A percentile compares a stretch with the other conserved stretches of the same genome.
These are phyloP conservation scores for Moesziomyces antarcticus DNA, from an alignment of 1,284 basidiomycete species.

Conservation along the genomic window DNA sequence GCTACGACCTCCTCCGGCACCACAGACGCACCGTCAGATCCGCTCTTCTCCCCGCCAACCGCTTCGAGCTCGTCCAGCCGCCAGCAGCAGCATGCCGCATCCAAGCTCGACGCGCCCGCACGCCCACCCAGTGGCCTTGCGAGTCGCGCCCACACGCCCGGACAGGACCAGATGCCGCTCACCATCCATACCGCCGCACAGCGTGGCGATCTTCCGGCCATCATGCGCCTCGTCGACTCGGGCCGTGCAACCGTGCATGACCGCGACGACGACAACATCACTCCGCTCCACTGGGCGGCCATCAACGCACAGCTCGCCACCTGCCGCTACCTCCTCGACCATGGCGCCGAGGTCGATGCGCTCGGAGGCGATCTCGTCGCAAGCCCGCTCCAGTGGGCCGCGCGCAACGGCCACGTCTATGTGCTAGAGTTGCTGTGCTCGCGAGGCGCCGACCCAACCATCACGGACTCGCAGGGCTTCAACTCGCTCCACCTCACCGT, in stretches of 20 bases:
- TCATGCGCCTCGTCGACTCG: constrained; percentile 79
- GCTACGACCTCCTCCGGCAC: constrained; percentile 9
- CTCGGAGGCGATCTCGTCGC: constrained; percentile 94
- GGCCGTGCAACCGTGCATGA: constrained; percentile 81
- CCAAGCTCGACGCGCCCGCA: constrained; percentile 9
- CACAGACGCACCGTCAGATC: constrained; percentile 16
- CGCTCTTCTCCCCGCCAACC: constrained; percentile 13
- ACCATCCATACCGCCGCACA: constrained; percentile 88
- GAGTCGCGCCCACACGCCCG: constrained; percentile 34
- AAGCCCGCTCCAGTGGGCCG: constrained; percentile 97
- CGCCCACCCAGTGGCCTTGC: constrained; percentile 15
- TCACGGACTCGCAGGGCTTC: constrained; percentile 93
- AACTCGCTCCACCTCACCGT: constrained; percentile 94
- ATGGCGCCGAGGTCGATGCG: constrained; percentile 94
- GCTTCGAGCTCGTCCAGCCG: constrained; percentile 3
- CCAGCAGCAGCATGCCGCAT: constrained; percentile 9
- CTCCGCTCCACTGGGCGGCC: constrained; percentile 95
- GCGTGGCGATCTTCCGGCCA: constrained; percentile 79
- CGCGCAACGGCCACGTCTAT: constrained; percentile 91
- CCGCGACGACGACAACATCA: constrained; percentile 89
- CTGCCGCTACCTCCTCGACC: constrained; percentile 75
- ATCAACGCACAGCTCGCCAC: constrained; percentile 80
- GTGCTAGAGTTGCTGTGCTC: constrained; percentile 89
- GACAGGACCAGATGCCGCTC: constrained; percentile 32
- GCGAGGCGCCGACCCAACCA: constrained; percentile 89